These are phyloP conservation scores for Sphaerulina populicola DNA, from an alignment of 2,329 filamentous ascomycete genomes.

Conservation along the genomic window DNA sequence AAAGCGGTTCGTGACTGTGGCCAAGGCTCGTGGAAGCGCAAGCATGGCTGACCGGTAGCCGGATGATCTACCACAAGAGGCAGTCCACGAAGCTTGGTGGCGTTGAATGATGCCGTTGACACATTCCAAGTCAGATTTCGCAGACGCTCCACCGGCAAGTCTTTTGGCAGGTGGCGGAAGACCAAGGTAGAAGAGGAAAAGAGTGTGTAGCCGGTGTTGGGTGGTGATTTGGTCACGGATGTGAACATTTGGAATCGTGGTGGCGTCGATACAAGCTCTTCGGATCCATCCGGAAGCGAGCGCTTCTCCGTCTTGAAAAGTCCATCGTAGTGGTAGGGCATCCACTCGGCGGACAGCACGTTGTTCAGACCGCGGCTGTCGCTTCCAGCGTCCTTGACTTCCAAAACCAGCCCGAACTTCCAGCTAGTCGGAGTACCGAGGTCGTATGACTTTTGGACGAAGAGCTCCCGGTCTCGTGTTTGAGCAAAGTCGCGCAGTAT, in stretches of 20 bases:
- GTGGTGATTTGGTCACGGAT: slow-evolving; percentile 5
- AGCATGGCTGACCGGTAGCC: background rate
- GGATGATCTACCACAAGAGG: slow-evolving; percentile 9
- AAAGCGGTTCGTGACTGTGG: slow-evolving; percentile 6
- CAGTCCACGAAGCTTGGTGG: background rate
- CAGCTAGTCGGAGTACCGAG: slow-evolving; percentile 8
- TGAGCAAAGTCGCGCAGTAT: slow-evolving; percentile 12
- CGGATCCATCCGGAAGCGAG: slow-evolving; percentile 1
- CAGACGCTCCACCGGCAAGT: background rate
- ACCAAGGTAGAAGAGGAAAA: slow-evolving; percentile 8
- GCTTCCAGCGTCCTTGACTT: slow-evolving; percentile 14
- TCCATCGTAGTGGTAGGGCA: slow-evolving; percentile 16
- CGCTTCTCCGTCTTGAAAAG: slow-evolving; percentile 13
- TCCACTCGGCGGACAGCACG: slow-evolving; percentile 11
- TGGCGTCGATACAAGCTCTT: slow-evolving; percentile 10
- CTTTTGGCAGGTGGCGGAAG: slow-evolving; percentile 3
- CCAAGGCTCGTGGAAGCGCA: slow-evolving; percentile 11
- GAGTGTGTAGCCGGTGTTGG: slow-evolving; percentile 12
- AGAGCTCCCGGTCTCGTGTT: slow-evolving; percentile 11
- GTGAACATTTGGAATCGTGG: slow-evolving; percentile 15
- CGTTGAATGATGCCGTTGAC: slow-evolving; percentile 6
- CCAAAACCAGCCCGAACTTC: slow-evolving; percentile 13
- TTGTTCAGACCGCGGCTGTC: slow-evolving; percentile 11
- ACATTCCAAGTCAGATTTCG: slow-evolving; percentile 5
- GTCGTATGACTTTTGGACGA: slow-evolving; percentile 5